These are phyloP conservation scores for Candida anglica DNA, from an alignment of 805 yeast species.

Conservation along the genomic window DNA sequence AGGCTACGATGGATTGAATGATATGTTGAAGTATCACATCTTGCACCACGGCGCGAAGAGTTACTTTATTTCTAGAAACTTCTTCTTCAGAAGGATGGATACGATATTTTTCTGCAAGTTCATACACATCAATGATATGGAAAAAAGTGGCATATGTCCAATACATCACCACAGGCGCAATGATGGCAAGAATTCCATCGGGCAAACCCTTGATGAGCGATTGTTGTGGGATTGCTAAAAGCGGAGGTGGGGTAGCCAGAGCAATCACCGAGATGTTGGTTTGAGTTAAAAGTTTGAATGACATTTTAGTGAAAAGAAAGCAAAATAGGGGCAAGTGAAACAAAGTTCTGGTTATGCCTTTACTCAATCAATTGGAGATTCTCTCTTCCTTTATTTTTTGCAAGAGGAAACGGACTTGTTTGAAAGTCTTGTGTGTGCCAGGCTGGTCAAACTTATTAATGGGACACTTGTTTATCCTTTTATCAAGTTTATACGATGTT, in stretches of 20 bases:
- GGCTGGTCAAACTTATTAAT: too few relatives aligned
- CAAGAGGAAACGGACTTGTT: too few relatives aligned
- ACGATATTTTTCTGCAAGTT: constrained; percentile 77
- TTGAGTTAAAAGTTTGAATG: too few relatives aligned
- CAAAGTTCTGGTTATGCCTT: too few relatives aligned
- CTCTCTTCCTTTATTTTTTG: too few relatives aligned
- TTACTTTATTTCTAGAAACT: constrained; percentile 66
- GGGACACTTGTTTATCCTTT: too few relatives aligned
- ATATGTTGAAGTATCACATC: constrained; percentile 86
- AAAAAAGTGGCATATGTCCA: constrained; percentile 77
- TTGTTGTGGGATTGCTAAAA: constrained; percentile 24
- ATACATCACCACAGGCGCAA: constrained; percentile 76
- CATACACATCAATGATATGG: constrained; percentile 68
- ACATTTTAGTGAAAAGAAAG: too few relatives aligned
- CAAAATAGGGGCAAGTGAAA: too few relatives aligned
- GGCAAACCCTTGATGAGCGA: constrained; percentile 56
- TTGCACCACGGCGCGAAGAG: constrained; percentile 61
- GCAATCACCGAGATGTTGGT: constrained; percentile 1
- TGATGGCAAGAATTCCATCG: constrained; percentile 69
- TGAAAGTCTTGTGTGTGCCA: too few relatives aligned
- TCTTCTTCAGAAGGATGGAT: constrained; percentile 93
- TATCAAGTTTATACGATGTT: too few relatives aligned
- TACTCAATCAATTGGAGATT: too few relatives aligned
- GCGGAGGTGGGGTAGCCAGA: constrained; percentile 8
- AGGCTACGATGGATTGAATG: constrained; percentile 75